A percentile compares a stretch with the other conserved stretches of the same genome.
phyloP scores from a whole-genome alignment of 2,329 filamentous ascomycete species.

The Fusarium sp. region DNA sequence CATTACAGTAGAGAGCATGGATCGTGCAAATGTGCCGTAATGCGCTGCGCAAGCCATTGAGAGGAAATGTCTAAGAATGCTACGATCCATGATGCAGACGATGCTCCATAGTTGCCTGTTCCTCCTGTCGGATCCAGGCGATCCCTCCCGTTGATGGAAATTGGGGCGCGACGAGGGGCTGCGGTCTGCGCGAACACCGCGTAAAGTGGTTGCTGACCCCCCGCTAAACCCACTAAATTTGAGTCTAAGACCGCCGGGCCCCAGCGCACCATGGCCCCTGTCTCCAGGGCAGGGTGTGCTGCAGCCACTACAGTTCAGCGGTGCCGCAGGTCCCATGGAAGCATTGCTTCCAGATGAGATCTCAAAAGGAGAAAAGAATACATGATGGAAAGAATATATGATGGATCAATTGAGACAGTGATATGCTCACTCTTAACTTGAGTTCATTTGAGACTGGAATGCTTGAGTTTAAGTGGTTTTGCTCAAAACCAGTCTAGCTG shows the following conservation, averaged over 20 bases:
- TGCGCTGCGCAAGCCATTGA: conserved; percentile 13
- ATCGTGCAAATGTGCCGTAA: conserved; percentile 1
- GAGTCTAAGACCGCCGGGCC: conserved; percentile 29
- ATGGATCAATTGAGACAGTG: conserved; percentile 28
- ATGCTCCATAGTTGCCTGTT: conserved; percentile 46
- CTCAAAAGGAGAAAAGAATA: not conserved
- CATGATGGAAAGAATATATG: not conserved
- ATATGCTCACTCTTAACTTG: not conserved
- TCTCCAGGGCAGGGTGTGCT: conserved; percentile 25
- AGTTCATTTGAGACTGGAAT: conserved; percentile 4
- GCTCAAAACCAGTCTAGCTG: not conserved
- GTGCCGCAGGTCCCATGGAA: conserved; percentile 30
- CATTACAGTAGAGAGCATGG: conserved; percentile 18
- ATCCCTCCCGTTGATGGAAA: conserved; percentile 38
- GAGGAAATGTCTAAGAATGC: conserved; percentile 31
- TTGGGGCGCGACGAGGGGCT: conserved; percentile 42
- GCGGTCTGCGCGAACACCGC: conserved; percentile 36
- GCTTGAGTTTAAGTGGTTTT: not conserved
- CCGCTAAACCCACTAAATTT: conserved; percentile 39
- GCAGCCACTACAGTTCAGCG: conserved; percentile 32
- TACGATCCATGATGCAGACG: conserved; percentile 29
- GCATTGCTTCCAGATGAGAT: conserved; percentile 19
- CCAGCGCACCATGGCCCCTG: conserved; percentile 16
- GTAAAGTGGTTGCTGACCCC: conserved; percentile 41
- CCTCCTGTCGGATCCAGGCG: conserved; percentile 32